Conservation (phyloP, 371 early-diverging fungal genomes). For the Mortierella polycephala region DNA sequence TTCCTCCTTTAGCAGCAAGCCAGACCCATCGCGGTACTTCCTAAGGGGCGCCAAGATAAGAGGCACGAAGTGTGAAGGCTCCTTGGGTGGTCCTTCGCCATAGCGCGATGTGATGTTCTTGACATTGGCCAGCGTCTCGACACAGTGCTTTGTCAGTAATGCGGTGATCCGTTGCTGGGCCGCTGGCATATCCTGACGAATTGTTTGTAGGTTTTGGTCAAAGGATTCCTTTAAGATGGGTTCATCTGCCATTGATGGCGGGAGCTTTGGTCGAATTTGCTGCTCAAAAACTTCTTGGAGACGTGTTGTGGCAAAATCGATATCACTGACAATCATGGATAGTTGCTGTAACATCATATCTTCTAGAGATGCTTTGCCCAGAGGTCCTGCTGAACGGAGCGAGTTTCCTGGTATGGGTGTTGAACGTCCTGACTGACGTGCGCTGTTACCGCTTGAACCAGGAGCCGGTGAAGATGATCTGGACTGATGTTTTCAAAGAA, state of each 20-base stretch:
- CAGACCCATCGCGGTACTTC: conserved; percentile 56
- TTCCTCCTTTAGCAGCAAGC: conserved; percentile 13
- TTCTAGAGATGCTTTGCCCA: conserved; percentile 22
- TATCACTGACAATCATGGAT: conserved; percentile 37
- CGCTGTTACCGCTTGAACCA: conserved; percentile 12
- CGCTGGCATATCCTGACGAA: conserved; percentile 54
- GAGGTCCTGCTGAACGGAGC: conserved; percentile 21
- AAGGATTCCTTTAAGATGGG: conserved; percentile 31
- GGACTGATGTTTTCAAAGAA: conserved; percentile 14
- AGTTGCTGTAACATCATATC: conserved; percentile 37
- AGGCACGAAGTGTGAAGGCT: conserved; percentile 72
- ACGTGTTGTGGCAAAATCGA: conserved; percentile 21
- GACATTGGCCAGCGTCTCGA: conserved; percentile 61
- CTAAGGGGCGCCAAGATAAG: conserved; percentile 65
- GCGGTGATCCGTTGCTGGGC: conserved; percentile 59
- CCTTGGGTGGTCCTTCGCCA: conserved; percentile 58
- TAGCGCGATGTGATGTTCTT: conserved; percentile 57
- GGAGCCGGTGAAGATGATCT: conserved; percentile 46
- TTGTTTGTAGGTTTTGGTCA: conserved; percentile 22
- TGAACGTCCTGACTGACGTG: conserved; percentile 20
- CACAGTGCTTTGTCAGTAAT: conserved; percentile 64
- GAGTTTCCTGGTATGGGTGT: conserved; percentile 24
- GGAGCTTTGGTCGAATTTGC: conserved; percentile 31
- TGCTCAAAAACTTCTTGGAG: conserved; percentile 25
- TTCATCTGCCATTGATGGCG: conserved; percentile 37